phyloP scores from a whole-genome alignment of 2,329 filamentous ascomycete genomes.

The Venturia pyrina region DNA sequence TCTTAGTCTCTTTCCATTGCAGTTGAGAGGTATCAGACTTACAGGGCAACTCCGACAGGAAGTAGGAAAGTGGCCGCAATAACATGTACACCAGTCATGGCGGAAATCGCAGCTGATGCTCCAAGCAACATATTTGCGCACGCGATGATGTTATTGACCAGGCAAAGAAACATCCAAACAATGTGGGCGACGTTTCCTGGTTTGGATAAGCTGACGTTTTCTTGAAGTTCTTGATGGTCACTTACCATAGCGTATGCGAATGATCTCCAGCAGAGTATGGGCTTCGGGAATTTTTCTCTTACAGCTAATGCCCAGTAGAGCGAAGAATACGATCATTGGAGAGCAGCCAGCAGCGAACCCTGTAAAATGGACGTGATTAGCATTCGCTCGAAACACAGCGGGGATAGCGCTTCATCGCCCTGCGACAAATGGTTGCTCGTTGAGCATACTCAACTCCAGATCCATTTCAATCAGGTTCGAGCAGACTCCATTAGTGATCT shows the following conservation, averaged over 20 bases:
- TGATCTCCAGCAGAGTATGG: slow-evolving; percentile 44
- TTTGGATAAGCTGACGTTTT: slow-evolving; percentile 29
- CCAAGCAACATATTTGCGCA: slow-evolving; percentile 44
- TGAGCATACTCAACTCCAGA: too few relatives aligned
- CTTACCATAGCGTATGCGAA: slow-evolving; percentile 40
- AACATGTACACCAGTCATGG: slow-evolving; percentile 39
- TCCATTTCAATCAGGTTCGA: too few relatives aligned
- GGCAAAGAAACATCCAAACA: slow-evolving; percentile 42
- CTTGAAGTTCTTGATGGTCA: slow-evolving; percentile 18
- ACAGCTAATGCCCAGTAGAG: slow-evolving; percentile 40
- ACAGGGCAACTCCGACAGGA: slow-evolving; percentile 21
- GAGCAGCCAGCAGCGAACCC: slow-evolving; percentile 45
- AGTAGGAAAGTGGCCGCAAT: slow-evolving; percentile 40
- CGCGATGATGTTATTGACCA: slow-evolving; percentile 46
- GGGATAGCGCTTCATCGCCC: too few relatives aligned
- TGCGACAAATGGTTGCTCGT: too few relatives aligned
- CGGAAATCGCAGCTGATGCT: slow-evolving; percentile 32
- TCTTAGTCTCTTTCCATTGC: not conserved
- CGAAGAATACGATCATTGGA: slow-evolving; percentile 47
- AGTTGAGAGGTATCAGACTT: not conserved
- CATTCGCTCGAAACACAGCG: too few relatives aligned
- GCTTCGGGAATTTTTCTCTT: slow-evolving; percentile 45
- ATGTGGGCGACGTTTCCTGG: slow-evolving; percentile 34
- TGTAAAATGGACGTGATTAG: not conserved
- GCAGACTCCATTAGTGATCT: too few relatives aligned